phyloP scores from a whole-genome alignment of 108 stramenopile genomes.

The Phaeodactylum tricornutum region DNA sequence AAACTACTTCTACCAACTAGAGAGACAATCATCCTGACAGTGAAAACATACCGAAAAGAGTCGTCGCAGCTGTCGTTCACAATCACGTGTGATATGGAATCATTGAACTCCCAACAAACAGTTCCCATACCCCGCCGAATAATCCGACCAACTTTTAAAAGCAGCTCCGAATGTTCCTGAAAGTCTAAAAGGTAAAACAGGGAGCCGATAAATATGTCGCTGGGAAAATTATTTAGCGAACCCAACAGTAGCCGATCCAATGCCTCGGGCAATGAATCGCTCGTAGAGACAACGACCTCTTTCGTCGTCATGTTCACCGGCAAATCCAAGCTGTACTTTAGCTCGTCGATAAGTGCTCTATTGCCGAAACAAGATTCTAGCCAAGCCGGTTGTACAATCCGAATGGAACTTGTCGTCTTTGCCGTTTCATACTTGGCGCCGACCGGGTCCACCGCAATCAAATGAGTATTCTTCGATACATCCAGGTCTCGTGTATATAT shows the following conservation, averaged over 20 bases:
- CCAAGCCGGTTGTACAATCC: conserved; percentile 36
- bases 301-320: too few species aligned
- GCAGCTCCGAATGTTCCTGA: too few species aligned
- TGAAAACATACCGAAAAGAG: not conserved
- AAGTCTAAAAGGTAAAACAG: too few species aligned
- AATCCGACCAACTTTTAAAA: too few species aligned
- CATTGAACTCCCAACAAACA: conserved; percentile 57
- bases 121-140: conserved; percentile 54
- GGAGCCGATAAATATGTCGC: too few species aligned
- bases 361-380: conserved; percentile 10
- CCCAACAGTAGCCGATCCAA: too few species aligned
- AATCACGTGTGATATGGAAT: conserved; percentile 44
- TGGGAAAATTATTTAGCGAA: too few species aligned
- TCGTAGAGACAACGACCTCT: too few species aligned
- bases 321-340: conserved; percentile 3
- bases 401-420: conserved; percentile 6
- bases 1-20: not conserved
- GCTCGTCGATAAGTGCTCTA: conserved; percentile 15
- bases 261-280: too few species aligned
- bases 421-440: conserved; percentile 37
- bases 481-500: conserved; percentile 35
- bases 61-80: conserved; percentile 40
- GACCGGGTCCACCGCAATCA: conserved; percentile 19
- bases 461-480: conserved; percentile 31
- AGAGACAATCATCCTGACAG: not conserved